These are phyloP conservation scores for Globisporangium sylvaticum DNA, from an alignment of 352 stramenopile species.

Conservation along the genomic window DNA sequence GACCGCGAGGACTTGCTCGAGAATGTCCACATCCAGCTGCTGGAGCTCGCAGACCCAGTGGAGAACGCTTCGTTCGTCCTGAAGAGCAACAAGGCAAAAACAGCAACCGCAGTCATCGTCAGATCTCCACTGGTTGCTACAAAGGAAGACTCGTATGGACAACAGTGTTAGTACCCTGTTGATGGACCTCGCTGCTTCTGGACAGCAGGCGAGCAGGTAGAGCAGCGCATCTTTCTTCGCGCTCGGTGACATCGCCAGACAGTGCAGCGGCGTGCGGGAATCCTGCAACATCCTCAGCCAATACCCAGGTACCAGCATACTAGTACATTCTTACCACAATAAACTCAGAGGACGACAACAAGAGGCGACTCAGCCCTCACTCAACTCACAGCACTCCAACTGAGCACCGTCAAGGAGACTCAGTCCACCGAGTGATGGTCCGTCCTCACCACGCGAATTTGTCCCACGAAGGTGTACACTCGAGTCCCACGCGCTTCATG, in stretches of 20 bases:
- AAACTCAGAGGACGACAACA: neutral
- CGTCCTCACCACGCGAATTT: neutral
- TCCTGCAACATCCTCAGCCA: slow-evolving; percentile 16
- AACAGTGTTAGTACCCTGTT: slow-evolving; percentile 28
- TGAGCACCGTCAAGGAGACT: too few relatives aligned
- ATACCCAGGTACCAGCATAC: neutral
- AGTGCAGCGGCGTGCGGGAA: slow-evolving; percentile 45
- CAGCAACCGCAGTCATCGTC: neutral
- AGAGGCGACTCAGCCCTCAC: neutral
- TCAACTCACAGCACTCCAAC: neutral
- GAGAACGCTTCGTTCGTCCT: slow-evolving; percentile 46
- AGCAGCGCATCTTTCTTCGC: slow-evolving; percentile 32
- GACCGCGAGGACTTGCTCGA: slow-evolving; percentile 19
- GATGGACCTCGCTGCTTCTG: slow-evolving; percentile 24
- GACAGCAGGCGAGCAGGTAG: slow-evolving; percentile 33
- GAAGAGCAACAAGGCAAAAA: neutral
- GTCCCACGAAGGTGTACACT: neutral
- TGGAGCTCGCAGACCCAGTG: slow-evolving; percentile 52
- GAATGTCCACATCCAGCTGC: slow-evolving; percentile 23
- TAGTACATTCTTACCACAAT: neutral
- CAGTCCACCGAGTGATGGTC: neutral
- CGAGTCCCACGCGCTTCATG: neutral
- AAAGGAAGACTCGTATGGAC: neutral
- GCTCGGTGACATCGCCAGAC: slow-evolving; percentile 22
- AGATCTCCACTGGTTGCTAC: neutral